phyloP scores from a whole-genome alignment of 257 asterid species.

The Nicotiana obtusifolia region DNA sequence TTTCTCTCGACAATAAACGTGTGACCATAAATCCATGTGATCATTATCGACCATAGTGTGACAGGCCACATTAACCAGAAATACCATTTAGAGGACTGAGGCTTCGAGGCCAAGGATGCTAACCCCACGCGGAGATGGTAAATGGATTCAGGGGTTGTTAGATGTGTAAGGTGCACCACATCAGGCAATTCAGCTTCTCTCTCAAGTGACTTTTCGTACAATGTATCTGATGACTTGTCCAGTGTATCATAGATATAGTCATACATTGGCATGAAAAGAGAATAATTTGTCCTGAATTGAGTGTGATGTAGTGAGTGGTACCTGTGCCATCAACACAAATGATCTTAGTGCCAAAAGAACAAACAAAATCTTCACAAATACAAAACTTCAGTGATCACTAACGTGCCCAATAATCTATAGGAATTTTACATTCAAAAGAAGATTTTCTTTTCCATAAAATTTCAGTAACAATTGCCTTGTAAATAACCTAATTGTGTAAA shows the following conservation, averaged over 20 bases:
- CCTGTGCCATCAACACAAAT: no score
- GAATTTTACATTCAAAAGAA: background rate
- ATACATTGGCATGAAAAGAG: no score
- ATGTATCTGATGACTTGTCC: no score
- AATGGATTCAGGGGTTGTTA: constrained; percentile 70
- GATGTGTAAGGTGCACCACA: constrained; percentile 71
- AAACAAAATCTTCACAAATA: background rate
- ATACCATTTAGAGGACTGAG: constrained; percentile 59
- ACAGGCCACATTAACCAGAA: constrained; percentile 79
- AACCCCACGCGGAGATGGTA: constrained; percentile 73
- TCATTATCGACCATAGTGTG: constrained; percentile 58
- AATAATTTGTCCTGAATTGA: no score
- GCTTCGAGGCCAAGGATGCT: constrained; percentile 64
- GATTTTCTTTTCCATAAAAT: background rate
- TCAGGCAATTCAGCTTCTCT: constrained; percentile 57
- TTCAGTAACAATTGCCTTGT: no score
- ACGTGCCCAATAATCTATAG: no score
- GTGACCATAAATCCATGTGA: constrained; percentile 53
- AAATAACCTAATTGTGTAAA: background rate
- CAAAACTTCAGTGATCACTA: background rate
- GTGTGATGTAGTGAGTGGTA: no score
- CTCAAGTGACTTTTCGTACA: constrained; percentile 19
- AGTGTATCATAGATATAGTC: no score
- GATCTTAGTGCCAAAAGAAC: background rate
- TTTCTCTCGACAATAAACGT: constrained; percentile 67